phyloP scores from a whole-genome alignment of 306 rosid genomes.

The Biancaea sappan region DNA sequence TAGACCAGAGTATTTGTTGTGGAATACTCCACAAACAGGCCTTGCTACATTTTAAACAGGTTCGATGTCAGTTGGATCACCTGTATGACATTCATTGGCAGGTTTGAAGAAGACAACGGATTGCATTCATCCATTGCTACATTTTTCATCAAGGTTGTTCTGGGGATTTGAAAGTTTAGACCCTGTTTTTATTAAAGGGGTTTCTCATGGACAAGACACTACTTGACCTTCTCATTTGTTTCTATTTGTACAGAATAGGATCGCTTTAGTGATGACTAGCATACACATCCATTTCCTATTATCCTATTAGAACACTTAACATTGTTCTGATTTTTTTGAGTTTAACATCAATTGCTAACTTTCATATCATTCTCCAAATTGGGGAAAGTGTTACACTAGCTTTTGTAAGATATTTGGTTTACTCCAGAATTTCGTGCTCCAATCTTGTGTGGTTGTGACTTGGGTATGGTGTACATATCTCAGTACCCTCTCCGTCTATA shows the following conservation, averaged over 20 bases:
- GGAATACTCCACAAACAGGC: slow-evolving; percentile 24
- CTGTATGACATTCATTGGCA: slow-evolving; percentile 33
- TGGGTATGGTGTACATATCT: background rate
- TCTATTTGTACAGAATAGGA: slow-evolving; percentile 80
- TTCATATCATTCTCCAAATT: slow-evolving; percentile 34
- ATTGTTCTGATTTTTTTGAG: slow-evolving; percentile 29
- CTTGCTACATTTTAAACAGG: slow-evolving; percentile 21
- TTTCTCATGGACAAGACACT: slow-evolving; percentile 49
- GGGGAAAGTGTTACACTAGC: slow-evolving; percentile 34
- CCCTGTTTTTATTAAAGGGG: slow-evolving; percentile 66
- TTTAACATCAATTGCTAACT: slow-evolving; percentile 48
- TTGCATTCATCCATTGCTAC: slow-evolving; percentile 41
- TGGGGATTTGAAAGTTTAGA: slow-evolving; percentile 44
- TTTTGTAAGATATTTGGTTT: slow-evolving; percentile 33
- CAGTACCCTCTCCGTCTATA: slow-evolving; percentile 11
- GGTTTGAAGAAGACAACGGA: slow-evolving; percentile 45
- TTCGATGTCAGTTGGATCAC: slow-evolving; percentile 35
- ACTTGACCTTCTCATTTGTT: slow-evolving; percentile 51
- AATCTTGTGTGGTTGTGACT: background rate
- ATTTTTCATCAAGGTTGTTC: slow-evolving; percentile 53
- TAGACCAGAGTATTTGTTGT: slow-evolving; percentile 23
- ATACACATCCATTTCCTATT: slow-evolving; percentile 55
- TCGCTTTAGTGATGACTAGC: slow-evolving; percentile 68
- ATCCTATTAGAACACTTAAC: slow-evolving; percentile 34
- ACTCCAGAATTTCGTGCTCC: slow-evolving; percentile 9